Conservation (phyloP, 1,284 basidiomycete species). For the Cryptococcus sp. region DNA sequence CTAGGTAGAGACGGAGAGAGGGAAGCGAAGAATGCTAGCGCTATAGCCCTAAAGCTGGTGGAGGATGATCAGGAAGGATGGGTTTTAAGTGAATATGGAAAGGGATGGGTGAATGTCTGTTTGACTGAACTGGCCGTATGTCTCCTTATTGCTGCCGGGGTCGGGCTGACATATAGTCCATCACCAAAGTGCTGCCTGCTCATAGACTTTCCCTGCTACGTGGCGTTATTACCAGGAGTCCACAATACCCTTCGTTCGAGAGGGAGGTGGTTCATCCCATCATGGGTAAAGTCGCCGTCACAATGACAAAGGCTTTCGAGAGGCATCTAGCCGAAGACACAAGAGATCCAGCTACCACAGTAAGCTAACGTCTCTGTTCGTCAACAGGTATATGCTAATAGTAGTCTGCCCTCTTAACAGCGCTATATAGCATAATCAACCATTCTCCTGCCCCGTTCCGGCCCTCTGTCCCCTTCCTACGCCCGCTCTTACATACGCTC, state of each 20-base stretch:
- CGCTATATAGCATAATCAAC: constrained; percentile 23
- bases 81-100: constrained; percentile 33
- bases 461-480: constrained; percentile 27
- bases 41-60: constrained; percentile 24
- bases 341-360: constrained; percentile 20
- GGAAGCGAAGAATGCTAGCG: constrained; percentile 15
- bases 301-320: constrained; percentile 29
- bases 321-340: constrained; percentile 11
- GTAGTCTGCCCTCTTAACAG: constrained; percentile 10
- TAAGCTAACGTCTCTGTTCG: constrained; percentile 10
- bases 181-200: background rate
- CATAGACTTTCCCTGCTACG: constrained; percentile 24
- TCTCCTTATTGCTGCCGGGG: background rate
- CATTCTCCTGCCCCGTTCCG: constrained; percentile 41
- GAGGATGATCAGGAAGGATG: constrained; percentile 39
- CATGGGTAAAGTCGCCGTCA: constrained; percentile 40
- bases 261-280: constrained; percentile 40
- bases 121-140: constrained; percentile 28
- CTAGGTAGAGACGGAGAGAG: constrained; percentile 22
- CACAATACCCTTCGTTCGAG: constrained; percentile 40
- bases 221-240: constrained; percentile 22
- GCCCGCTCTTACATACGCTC: constrained; percentile 22
- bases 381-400: background rate
- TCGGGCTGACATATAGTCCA: background rate
- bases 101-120: constrained; percentile 35